A percentile compares a stretch with the other conserved stretches of the same genome.
Evolutionary conservation across 2,329 filamentous ascomycete genomes (phyloP).

Genomic region (Exserohilum turcica): DNA sequence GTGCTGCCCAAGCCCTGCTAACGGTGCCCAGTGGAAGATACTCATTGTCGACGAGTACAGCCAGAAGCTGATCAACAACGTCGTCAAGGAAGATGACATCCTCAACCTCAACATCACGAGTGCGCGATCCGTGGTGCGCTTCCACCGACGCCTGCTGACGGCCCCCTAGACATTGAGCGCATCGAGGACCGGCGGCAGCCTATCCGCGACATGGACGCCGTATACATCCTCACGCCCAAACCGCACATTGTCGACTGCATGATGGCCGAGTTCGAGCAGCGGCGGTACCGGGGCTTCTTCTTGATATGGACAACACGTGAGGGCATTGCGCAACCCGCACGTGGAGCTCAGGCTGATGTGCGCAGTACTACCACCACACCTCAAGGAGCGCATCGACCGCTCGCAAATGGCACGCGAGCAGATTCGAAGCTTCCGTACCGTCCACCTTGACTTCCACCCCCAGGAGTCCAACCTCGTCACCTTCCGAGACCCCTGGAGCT

Average conservation of each 20-base stretch:
- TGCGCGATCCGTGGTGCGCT: constrained; percentile 53
- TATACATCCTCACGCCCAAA: constrained; percentile 87
- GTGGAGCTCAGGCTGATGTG: constrained; percentile 1
- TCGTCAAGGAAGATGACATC: constrained; percentile 93
- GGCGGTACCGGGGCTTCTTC: constrained; percentile 77
- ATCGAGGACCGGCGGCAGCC: constrained; percentile 84
- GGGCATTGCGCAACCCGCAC: not conserved
- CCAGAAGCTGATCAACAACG: constrained; percentile 86
- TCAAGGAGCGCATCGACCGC: constrained; percentile 75
- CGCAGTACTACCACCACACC: constrained; percentile 68
- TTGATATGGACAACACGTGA: constrained; percentile 81
- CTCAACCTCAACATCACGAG: constrained; percentile 96
- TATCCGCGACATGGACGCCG: constrained; percentile 90
- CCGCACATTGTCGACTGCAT: constrained; percentile 91
- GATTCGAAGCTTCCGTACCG: constrained; percentile 78
- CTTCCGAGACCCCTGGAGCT: constrained; percentile 94
- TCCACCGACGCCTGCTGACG: constrained; percentile 31
- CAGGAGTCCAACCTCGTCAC: constrained; percentile 90
- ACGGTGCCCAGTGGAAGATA: constrained; percentile 82
- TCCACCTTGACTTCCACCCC: constrained; percentile 88
- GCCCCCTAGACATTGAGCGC: constrained; percentile 80
- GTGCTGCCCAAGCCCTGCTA: constrained; percentile 30
- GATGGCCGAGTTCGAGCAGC: constrained; percentile 86
- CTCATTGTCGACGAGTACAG: constrained; percentile 85
- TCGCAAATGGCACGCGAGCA: constrained; percentile 71